A percentile compares a stretch with the other conserved stretches of the same genome.
phyloP scores from a whole-genome alignment of 805 yeast species.

The Kodamaea sagamina region DNA sequence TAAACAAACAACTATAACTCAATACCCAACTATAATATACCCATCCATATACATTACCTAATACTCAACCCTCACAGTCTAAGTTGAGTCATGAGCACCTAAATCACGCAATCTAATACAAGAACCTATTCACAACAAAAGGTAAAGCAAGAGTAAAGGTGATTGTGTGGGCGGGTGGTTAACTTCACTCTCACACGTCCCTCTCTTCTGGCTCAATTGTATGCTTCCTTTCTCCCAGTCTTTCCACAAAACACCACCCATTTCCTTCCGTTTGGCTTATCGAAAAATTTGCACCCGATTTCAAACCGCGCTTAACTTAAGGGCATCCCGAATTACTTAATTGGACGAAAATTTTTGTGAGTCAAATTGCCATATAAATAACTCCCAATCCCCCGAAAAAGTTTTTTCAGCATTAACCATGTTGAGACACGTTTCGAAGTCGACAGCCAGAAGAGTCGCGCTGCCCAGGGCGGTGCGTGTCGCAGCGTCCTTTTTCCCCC shows the following conservation, averaged over 20 bases:
- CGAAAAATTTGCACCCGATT: constrained; percentile 25
- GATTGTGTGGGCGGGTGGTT: not conserved
- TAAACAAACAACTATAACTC: too few relatives aligned
- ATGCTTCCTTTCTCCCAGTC: too few relatives aligned
- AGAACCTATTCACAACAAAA: too few relatives aligned
- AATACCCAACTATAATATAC: too few relatives aligned
- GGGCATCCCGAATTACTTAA: constrained; percentile 27
- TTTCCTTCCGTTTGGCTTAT: constrained; percentile 5
- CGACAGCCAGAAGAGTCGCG: constrained; percentile 11
- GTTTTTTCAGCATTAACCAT: constrained; percentile 11
- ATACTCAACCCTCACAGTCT: too few relatives aligned
- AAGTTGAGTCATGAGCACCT: too few relatives aligned
- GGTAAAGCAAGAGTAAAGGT: not conserved
- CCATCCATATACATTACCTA: too few relatives aligned
- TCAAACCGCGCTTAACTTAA: constrained; percentile 41
- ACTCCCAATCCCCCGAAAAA: constrained; percentile 11
- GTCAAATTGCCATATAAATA: constrained; percentile 12
- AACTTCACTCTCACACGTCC: too few relatives aligned
- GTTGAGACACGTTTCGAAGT: constrained; percentile 24
- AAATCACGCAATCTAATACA: too few relatives aligned
- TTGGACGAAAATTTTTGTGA: constrained; percentile 23
- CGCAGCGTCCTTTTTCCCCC: constrained; percentile 1
- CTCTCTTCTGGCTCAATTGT: too few relatives aligned
- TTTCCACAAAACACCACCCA: too few relatives aligned
- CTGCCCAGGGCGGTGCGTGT: constrained; percentile 1